Evolutionary conservation across 176 grass and related monocot genomes (phyloP).

Genomic region (Lolium multiflorum): DNA sequence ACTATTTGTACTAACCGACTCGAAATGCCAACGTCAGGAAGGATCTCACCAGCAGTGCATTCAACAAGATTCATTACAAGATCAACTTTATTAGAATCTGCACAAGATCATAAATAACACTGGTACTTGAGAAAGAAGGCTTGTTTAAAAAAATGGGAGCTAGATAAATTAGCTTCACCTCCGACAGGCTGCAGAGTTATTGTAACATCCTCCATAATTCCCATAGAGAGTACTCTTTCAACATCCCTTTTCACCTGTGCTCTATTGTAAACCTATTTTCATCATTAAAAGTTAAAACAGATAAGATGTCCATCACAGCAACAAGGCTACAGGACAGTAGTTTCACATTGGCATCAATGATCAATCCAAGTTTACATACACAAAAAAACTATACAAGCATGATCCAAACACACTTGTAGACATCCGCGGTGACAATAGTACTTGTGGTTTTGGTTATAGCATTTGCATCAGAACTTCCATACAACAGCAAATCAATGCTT

Average conservation of each 20-base stretch:
- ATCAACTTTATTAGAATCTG: slow-evolving; percentile 94
- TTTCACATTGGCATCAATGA: background rate
- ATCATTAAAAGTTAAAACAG: slow-evolving; percentile 28
- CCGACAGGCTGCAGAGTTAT: slow-evolving; percentile 87
- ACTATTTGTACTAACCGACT: slow-evolving; percentile 68
- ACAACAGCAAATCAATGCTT: slow-evolving; percentile 16
- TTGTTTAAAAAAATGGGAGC: slow-evolving; percentile 18
- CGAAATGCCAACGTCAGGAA: slow-evolving; percentile 88
- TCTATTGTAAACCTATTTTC: slow-evolving; percentile 81
- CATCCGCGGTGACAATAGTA: background rate
- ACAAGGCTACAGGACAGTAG: slow-evolving; percentile 19
- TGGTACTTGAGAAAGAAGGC: background rate
- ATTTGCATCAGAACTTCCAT: slow-evolving; percentile 29
- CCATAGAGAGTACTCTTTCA: slow-evolving; percentile 97
- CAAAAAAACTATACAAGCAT: slow-evolving; percentile 7
- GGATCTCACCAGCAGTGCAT: slow-evolving; percentile 77
- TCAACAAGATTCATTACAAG: slow-evolving; percentile 99
- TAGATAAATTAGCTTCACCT: slow-evolving; percentile 62
- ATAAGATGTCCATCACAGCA: slow-evolving; percentile 24
- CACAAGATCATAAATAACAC: slow-evolving; percentile 43
- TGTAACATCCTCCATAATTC: slow-evolving; percentile 96
- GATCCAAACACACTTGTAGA: background rate
- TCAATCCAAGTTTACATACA: background rate
- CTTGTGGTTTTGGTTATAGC: background rate
- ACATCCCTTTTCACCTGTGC: slow-evolving; percentile 93